Conservation (phyloP, 2,329 filamentous ascomycete genomes). For the Colletotrichum spinosum region DNA sequence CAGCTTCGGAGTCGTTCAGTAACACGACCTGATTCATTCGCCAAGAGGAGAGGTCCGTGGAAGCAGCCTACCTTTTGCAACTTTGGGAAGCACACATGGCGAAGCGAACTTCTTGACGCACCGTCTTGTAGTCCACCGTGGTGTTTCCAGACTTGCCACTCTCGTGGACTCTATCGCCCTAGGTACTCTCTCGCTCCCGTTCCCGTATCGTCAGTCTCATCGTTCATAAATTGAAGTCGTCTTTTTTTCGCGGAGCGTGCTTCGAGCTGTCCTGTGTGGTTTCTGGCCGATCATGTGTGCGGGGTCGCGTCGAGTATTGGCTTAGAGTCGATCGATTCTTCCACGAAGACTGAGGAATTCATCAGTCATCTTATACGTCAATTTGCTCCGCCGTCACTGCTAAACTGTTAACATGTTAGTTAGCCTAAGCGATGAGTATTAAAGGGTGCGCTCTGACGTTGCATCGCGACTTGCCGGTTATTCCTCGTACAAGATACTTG, state of each 20-base stretch:
- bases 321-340: not conserved
- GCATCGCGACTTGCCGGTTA: too few species aligned
- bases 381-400: slow-evolving; percentile 8
- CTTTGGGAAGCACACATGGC: not conserved
- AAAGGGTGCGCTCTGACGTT: too few species aligned
- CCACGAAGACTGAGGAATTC: slow-evolving; percentile 3
- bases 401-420: not conserved
- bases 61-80: not conserved
- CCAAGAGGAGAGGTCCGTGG: slow-evolving; percentile 1
- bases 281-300: not conserved
- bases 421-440: not conserved
- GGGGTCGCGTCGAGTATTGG: slow-evolving; percentile 12
- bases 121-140: too few species aligned
- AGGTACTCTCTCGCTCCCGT: too few species aligned
- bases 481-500: too few species aligned
- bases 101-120: not conserved
- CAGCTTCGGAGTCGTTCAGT: not conserved
- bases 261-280: too few species aligned
- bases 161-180: too few species aligned
- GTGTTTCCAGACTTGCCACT: too few species aligned
- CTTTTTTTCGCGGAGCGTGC: too few species aligned
- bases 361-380: slow-evolving; percentile 32
- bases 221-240: too few species aligned
- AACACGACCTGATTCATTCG: slow-evolving; percentile 20
- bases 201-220: too few species aligned